Percentiles rank a stretch among this genome's conserved stretches.
These are phyloP conservation scores for Escovopsis weberi DNA, from an alignment of 2,329 filamentous ascomycete genomes.

Conservation along the genomic window DNA sequence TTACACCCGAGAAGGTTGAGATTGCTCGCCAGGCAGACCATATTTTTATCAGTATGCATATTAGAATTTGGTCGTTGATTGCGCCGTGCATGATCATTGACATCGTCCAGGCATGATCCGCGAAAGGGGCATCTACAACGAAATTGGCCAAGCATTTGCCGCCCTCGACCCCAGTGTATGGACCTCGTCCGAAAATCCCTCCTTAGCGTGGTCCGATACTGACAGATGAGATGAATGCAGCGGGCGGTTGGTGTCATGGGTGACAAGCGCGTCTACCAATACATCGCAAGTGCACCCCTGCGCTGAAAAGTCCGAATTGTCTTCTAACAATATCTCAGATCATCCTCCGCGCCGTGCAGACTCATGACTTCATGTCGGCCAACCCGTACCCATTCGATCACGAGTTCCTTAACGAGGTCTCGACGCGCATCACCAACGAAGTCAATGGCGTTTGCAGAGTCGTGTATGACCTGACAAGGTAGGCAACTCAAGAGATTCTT, in stretches of 20 bases:
- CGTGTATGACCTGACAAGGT: conserved; percentile 40
- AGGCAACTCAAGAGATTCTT: not conserved
- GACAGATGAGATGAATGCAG: not conserved
- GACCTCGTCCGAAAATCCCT: too few relatives aligned
- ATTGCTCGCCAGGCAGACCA: conserved; percentile 58
- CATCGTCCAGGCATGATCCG: conserved; percentile 39
- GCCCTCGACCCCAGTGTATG: conserved; percentile 11
- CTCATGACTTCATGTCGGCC: conserved; percentile 50
- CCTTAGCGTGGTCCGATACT: not conserved
- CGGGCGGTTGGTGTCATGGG: conserved; percentile 21
- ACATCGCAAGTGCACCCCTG: not conserved
- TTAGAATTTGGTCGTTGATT: not conserved
- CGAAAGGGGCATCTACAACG: conserved; percentile 54
- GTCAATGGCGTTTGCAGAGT: conserved; percentile 61
- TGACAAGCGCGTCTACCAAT: conserved; percentile 10
- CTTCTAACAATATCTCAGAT: conserved; percentile 5
- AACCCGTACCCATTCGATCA: conserved; percentile 53
- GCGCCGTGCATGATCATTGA: not conserved
- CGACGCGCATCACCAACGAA: conserved; percentile 49
- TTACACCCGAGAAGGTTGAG: conserved; percentile 63
- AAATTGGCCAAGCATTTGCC: conserved; percentile 16
- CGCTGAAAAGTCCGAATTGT: not conserved
- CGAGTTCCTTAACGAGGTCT: conserved; percentile 46
- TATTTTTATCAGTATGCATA: not conserved
- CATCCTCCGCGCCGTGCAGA: conserved; percentile 25